Conservation (phyloP, 331 rosid genomes). For the Malus hybrid region DNA sequence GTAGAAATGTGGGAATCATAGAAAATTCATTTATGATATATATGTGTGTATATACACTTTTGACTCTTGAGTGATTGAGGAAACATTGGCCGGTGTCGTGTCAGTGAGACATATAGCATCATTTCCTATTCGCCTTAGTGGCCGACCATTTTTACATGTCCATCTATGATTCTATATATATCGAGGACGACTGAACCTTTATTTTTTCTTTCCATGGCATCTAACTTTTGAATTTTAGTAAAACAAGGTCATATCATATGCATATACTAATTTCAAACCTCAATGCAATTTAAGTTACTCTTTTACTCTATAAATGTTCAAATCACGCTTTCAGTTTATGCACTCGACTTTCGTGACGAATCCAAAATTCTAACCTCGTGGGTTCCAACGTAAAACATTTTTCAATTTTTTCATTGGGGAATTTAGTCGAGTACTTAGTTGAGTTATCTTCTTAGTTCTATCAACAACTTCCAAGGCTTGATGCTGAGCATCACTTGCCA, state of each 20-base stretch:
- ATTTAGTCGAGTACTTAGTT: too few relatives aligned
- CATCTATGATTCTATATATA: neutral
- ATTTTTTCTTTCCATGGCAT: neutral
- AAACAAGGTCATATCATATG: neutral
- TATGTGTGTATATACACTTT: too few relatives aligned
- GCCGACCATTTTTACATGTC: neutral
- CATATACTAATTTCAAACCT: neutral
- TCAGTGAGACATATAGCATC: neutral
- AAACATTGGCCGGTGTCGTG: neutral
- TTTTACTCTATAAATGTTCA: neutral
- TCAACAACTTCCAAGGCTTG: too few relatives aligned
- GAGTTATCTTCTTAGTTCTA: too few relatives aligned
- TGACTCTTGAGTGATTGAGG: neutral
- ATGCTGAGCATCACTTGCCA: too few relatives aligned
- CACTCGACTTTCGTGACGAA: too few relatives aligned
- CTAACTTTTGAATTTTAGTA: neutral
- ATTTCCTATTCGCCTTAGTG: neutral
- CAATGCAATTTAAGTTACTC: neutral
- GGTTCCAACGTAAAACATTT: too few relatives aligned
- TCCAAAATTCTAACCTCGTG: too few relatives aligned
- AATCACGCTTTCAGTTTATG: too few relatives aligned
- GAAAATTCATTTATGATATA: too few relatives aligned
- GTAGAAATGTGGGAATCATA: too few relatives aligned
- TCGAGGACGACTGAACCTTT: neutral
- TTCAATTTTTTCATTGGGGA: too few relatives aligned